phyloP scores from a whole-genome alignment of 2,329 filamentous ascomycete species.

The Dothiorella sarmentorum region DNA sequence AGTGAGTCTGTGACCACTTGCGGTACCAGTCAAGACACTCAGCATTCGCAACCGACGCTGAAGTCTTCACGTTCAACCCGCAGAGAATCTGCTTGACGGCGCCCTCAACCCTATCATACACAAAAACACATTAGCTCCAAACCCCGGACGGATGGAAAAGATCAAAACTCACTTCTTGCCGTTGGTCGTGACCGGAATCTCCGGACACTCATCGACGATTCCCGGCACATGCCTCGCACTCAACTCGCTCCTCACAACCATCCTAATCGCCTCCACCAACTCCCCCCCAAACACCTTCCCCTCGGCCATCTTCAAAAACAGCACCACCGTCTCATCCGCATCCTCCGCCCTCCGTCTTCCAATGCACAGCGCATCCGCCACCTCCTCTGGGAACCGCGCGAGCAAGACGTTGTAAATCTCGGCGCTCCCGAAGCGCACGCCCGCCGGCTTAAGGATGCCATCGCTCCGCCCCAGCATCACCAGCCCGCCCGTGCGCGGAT shows the following conservation, averaged over 20 bases:
- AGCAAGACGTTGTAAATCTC: slow-evolving; percentile 97
- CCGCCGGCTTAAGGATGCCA: slow-evolving; percentile 86
- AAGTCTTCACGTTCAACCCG: slow-evolving; percentile 80
- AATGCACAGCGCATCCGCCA: slow-evolving; percentile 86
- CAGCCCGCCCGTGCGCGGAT: slow-evolving; percentile 69
- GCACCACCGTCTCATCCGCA: slow-evolving; percentile 77
- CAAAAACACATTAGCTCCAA: neutral
- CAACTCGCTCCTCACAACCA: slow-evolving; percentile 68
- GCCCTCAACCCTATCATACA: slow-evolving; percentile 70
- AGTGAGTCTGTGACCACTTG: slow-evolving; percentile 55
- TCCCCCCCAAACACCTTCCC: slow-evolving; percentile 54
- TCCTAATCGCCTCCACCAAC: slow-evolving; percentile 62
- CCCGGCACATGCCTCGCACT: slow-evolving; percentile 87
- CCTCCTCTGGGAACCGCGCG: slow-evolving; percentile 70
- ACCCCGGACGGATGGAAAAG: neutral
- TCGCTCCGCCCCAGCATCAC: slow-evolving; percentile 91
- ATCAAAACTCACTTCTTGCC: slow-evolving; percentile 78
- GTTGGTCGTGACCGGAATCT: slow-evolving; percentile 88
- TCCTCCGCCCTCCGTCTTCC: slow-evolving; percentile 70
- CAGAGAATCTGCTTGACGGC: slow-evolving; percentile 95
- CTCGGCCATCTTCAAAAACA: slow-evolving; percentile 77
- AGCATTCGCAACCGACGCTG: slow-evolving; percentile 89
- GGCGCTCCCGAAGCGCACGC: slow-evolving; percentile 86
- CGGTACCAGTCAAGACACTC: slow-evolving; percentile 86
- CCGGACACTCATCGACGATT: slow-evolving; percentile 75